These are phyloP conservation scores for Heritiera littoralis DNA, from an alignment of 345 rosid genomes.

Conservation along the genomic window DNA sequence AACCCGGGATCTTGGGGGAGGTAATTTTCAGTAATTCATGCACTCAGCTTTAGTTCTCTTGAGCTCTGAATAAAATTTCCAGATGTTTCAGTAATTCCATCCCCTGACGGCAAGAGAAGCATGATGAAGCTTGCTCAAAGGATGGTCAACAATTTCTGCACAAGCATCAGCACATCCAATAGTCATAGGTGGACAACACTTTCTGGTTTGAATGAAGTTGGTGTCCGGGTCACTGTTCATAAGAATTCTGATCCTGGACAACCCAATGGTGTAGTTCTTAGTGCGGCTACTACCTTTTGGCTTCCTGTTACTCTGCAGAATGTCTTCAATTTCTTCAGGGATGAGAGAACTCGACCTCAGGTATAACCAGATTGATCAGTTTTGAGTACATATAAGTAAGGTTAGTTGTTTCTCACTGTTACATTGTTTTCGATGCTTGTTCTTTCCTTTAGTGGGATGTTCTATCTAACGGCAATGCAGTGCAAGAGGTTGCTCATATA, in stretches of 20 bases:
- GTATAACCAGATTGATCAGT: slow-evolving; percentile 33
- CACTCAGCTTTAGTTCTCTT: neutral
- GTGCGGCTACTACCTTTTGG: slow-evolving; percentile 95
- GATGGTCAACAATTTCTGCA: slow-evolving; percentile 80
- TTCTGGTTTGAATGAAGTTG: slow-evolving; percentile 64
- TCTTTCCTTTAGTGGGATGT: slow-evolving; percentile 65
- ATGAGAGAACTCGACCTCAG: slow-evolving; percentile 91
- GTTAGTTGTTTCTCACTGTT: slow-evolving; percentile 12
- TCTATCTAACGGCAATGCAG: slow-evolving; percentile 81
- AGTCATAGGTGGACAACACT: slow-evolving; percentile 68
- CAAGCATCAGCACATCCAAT: slow-evolving; percentile 77
- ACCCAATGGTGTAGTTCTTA: slow-evolving; percentile 79
- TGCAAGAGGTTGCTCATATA: slow-evolving; percentile 92
- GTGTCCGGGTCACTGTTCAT: slow-evolving; percentile 82
- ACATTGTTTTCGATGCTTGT: slow-evolving; percentile 6
- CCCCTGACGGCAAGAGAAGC: slow-evolving; percentile 85
- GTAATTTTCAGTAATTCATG: slow-evolving; percentile 32
- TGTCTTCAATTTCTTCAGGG: slow-evolving; percentile 82
- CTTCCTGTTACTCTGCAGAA: slow-evolving; percentile 75
- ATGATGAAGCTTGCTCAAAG: slow-evolving; percentile 97
- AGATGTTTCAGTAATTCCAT: slow-evolving; percentile 62
- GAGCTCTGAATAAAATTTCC: slow-evolving; percentile 12
- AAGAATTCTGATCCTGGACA: slow-evolving; percentile 76
- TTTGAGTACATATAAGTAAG: neutral
- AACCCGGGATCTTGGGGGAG: slow-evolving; percentile 79